Evolutionary conservation across 1,284 basidiomycete species (phyloP), one percentile per base, ranked within the genome.

Genomic region (Mycosarcoma maydis): DNA sequence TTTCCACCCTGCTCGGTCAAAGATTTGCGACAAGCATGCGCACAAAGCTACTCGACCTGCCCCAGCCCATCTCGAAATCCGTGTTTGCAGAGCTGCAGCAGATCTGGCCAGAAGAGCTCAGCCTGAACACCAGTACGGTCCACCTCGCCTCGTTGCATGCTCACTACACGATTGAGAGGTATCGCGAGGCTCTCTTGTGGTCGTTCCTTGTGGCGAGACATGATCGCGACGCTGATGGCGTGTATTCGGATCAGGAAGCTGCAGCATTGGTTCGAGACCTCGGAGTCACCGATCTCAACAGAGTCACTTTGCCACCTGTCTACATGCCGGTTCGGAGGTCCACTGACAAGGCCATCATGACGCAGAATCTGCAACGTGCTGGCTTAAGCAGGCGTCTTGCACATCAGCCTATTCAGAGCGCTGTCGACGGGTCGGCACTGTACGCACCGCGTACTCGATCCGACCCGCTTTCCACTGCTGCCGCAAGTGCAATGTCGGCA

Each of bases 201-300:
- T 67, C 64, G 0, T 59, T 67, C 40, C 14, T 67, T 5, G 48
- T 67, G 4, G 64, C 64, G 26, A 60, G 47, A 29, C 64, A 67
- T 20, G 64, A 67, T 19, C 41, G 34, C 11, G 64, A 67, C 34
- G 57, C 23, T 8, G 48, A 67, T 22, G 64, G 56, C 2, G 23
- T 34, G 11, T 52, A 51, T 24, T 60, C 56, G 2, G 5, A 23
- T 0, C 16, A 34, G 9, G 64, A 67, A 39, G 40, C 46, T 0
- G 16, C 46, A 6, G 57, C 52, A 1, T 27, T 67, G 33, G 39
- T 67, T 14, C 16, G 19, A 13, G 64, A 67, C 14, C 56, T 67
- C 3, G 56, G 52, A 14, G 39, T 39, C 10, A 27, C n/a, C 2
- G 16, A 36, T 2, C 17, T 39, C 16, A 26, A 27, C 8, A 23